Evolutionary conservation across 2,329 filamentous ascomycete species (phyloP), one percentile per base, ranked within the genome.

Genomic region (Gnomoniopsis sp.): DNA sequence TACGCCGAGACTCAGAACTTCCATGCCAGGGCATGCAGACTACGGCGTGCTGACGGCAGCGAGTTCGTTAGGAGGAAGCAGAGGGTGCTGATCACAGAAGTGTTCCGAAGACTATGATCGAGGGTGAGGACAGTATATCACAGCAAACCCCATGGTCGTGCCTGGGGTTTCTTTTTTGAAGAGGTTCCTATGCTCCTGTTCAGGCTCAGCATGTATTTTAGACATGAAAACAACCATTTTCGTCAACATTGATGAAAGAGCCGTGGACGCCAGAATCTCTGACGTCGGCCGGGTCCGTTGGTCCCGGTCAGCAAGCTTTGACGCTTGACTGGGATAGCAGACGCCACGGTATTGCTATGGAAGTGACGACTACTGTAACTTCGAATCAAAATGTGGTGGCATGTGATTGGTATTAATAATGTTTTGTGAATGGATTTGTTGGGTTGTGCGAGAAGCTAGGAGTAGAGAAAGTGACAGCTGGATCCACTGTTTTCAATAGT

Each of bases 251-350:
- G 4, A 30, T 30, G 4, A 8, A 30, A 4, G 17, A 53, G 50
- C 36, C 36, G 12, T 17, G 26, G n/a, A n/a, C 41, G 19, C 34
- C 12, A 15, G n/a, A 10, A 47, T 41, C 23, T n/a, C 43, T 53
- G 52, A 19, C 30, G 21, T 48, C 58, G 58, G 58, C 53, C 49
- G 58, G 53, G 52, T 59, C 58, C 58, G 58, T 56, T 50, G n/a
- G 41, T 19, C 52, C 47, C 41, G 38, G 26, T 51, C 49, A 44
- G 30, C 57, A 48, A 26, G 48, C 26, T 59, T 51, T 47, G 19
- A 21, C 36, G 36, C 53, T 56, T 59, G 41, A 30, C 41, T 36
- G 41, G 49, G 46, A 49, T 30, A 26, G 4, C 33, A 10, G 14
- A 56, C 57, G 57, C 57, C 53, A 56, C 57, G 38, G 33, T 51